Evolutionary conservation across 306 rosid genomes (phyloP), one percentile per base, ranked within the genome.

Genomic region (Fragaria nilgerrensis): DNA sequence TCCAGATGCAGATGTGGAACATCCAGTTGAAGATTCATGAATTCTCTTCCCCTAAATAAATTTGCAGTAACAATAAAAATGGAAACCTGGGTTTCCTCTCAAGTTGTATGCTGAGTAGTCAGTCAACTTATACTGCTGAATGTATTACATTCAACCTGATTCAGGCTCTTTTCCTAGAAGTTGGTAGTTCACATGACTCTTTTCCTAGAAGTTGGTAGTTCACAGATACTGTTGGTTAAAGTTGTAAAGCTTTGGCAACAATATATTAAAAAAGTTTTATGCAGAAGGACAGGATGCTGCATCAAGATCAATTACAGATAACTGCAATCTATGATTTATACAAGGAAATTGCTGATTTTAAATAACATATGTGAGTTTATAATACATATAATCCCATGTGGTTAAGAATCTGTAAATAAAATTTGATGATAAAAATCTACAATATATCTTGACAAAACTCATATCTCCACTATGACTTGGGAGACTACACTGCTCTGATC

Each of bases 1-100:
- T 56, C 68, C 52, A 47, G 45, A 49, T 71, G 62, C 58, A 49
- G 75, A 39, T 62, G n/a, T 14, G 41, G 39, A 56, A n/a, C 62
- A 29, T 56, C 62, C 3, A 12, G 41, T 17, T 71, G 61, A 70
- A 48, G 23, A 13, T 25, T 25, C 41, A 70, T 47, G 41, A 15
- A 56, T 14, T 55, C 4, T n/a, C 61, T 13, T 23, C 12, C 19
- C 72, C 55, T n/a, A 32, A 68, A 14, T 22, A 69, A 39, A 39
- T 10, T 39, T 59, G 65, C 34, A n/a, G 72, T 39, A 20, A 41
- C 50, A 67, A 67, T 67, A 49, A 68, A 53, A 47, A 50, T 47
- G 12, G 34, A 72, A 12, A 14, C 45, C 39, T 10, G 19, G 12
- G 15, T 29, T 72, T 53, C 45, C 48, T 29, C 14, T 53, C 19